Conservation (phyloP, 2,329 filamentous ascomycete genomes). For the Botrytis porri region DNA sequence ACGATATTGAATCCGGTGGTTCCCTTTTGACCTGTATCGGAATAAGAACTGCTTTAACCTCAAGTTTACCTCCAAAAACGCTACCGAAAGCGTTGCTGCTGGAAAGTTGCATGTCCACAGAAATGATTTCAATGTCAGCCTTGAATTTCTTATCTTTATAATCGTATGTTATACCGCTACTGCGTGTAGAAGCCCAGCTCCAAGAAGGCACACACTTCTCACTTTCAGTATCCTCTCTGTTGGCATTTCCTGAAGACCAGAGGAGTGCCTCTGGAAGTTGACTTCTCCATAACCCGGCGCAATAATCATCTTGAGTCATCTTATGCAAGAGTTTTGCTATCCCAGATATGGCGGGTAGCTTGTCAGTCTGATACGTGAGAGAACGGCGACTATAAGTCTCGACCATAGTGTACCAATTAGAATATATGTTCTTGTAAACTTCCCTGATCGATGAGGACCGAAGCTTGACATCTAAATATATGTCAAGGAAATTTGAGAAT, state of each 20-base stretch:
- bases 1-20: accelerated
- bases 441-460: not conserved
- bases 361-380: not conserved
- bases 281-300: not conserved
- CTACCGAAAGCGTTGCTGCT: not conserved
- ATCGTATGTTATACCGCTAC: not conserved
- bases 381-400: not conserved
- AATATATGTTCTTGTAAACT: not conserved
- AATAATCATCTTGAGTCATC: not conserved
- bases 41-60: not conserved
- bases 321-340: not conserved
- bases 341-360: not conserved
- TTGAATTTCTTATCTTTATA: not conserved
- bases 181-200: not conserved
- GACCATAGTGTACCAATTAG: not conserved
- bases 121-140: not conserved
- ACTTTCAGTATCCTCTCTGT: accelerated
- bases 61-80: not conserved
- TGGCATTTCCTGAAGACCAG: not conserved
- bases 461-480: not conserved
- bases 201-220: not conserved
- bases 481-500: not conserved
- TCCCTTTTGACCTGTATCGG: accelerated
- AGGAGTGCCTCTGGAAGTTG: not conserved
- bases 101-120: not conserved